Evolutionary conservation across 2,329 filamentous ascomycete species (phyloP).

Genomic region (Fulvia fulva): DNA sequence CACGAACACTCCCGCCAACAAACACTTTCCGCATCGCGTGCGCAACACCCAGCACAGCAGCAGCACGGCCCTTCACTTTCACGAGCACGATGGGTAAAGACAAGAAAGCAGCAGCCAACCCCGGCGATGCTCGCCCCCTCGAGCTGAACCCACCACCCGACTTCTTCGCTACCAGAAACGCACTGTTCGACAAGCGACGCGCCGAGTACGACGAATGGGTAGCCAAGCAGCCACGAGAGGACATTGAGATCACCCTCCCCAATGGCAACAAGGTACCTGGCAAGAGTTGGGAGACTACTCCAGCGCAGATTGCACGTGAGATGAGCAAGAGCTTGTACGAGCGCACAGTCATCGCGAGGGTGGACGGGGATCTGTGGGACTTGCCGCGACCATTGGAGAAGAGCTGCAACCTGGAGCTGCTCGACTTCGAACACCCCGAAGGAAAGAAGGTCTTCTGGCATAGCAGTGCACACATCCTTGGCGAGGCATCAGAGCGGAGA

Average conservation of each 20-base stretch:
- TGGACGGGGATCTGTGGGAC: constrained; percentile 90
- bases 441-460: constrained; percentile 98
- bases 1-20: neutral
- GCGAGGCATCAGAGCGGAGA: constrained; percentile 84
- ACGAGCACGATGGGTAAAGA: neutral
- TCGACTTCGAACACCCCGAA: constrained; percentile 72
- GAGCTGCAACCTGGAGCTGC: constrained; percentile 77
- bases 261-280: constrained; percentile 69
- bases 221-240: constrained; percentile 64
- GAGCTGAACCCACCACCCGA: constrained; percentile 58
- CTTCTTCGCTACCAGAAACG: constrained; percentile 78
- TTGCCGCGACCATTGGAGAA: constrained; percentile 84
- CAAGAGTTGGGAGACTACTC: constrained; percentile 88
- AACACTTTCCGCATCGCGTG: neutral
- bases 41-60: neutral
- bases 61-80: neutral
- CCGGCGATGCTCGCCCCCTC: constrained; percentile 40
- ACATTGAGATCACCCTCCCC: constrained; percentile 69
- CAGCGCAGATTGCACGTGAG: constrained; percentile 68
- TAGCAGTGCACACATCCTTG: constrained; percentile 91
- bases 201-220: constrained; percentile 76
- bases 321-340: constrained; percentile 84
- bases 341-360: constrained; percentile 78
- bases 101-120: constrained; percentile 20
- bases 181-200: constrained; percentile 85